Conservation (phyloP, 371 early-diverging fungal species). For the Gilbertella persicaria region DNA sequence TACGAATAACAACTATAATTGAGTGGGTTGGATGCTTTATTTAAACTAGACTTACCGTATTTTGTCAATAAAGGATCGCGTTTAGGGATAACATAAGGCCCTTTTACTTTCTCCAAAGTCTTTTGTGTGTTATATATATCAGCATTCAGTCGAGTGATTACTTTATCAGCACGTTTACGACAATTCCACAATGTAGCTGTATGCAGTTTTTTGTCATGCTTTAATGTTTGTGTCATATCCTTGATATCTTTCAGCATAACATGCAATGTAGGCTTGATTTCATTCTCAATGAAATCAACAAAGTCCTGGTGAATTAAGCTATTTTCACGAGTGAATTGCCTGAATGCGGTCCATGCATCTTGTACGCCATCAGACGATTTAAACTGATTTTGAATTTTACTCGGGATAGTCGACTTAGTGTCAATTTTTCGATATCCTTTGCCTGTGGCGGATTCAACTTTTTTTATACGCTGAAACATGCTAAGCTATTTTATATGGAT, state of each 20-base stretch:
- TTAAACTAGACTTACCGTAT: constrained; percentile 12
- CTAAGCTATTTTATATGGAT: constrained; percentile 9
- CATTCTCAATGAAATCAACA: constrained; percentile 28
- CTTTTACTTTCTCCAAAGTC: constrained; percentile 9
- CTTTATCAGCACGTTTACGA: constrained; percentile 21
- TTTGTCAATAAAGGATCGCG: constrained; percentile 24
- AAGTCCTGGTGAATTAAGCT: constrained; percentile 27
- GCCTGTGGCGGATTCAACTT: constrained; percentile 16
- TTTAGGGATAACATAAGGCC: constrained; percentile 16
- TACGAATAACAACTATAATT: constrained; percentile 14
- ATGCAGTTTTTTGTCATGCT: constrained; percentile 8
- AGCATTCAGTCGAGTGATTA: constrained; percentile 17
- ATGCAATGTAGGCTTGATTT: constrained; percentile 17
- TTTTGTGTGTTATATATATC: constrained; percentile 11
- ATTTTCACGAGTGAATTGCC: constrained; percentile 27
- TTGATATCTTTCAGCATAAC: constrained; percentile 22
- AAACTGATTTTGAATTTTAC: constrained; percentile 21
- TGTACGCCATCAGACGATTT: constrained; percentile 28
- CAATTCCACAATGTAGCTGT: constrained; percentile 15
- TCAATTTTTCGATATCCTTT: constrained; percentile 27
- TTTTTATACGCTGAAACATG: constrained; percentile 24
- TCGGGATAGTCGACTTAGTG: constrained; percentile 14
- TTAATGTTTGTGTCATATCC: constrained; percentile 10
- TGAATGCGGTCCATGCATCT: constrained; percentile 27
- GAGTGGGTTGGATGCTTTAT: neutral